Percentiles rank a stretch among this genome's conserved stretches.
Evolutionary conservation across 1,284 basidiomycete species (phyloP).

Genomic region (Ceratobasidium sp.): DNA sequence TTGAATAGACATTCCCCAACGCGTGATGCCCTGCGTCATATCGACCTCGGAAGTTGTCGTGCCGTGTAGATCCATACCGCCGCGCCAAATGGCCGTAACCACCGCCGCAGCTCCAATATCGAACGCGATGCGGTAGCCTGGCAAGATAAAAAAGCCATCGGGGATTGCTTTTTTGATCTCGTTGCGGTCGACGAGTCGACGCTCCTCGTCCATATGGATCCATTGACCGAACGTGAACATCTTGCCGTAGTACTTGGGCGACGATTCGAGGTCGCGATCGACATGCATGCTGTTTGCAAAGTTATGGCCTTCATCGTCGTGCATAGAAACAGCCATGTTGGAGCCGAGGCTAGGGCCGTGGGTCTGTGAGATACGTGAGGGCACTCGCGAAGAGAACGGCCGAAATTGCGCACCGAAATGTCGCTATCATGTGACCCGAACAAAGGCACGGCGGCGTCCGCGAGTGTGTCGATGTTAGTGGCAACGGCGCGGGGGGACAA

Average conservation of each 20-base stretch:
- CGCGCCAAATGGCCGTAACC: slow-evolving; percentile 16
- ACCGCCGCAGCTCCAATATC: slow-evolving; percentile 10
- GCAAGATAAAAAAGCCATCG: slow-evolving; percentile 18
- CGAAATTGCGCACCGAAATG: not conserved
- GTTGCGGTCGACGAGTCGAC: not conserved
- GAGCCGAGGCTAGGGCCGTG: slow-evolving; percentile 27
- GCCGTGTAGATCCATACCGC: slow-evolving; percentile 19
- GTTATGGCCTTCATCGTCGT: not conserved
- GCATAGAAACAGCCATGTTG: slow-evolving; percentile 17
- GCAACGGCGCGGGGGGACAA: slow-evolving; percentile 18
- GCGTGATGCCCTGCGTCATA: not conserved
- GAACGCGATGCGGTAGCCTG: slow-evolving; percentile 13
- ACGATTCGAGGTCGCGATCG: slow-evolving; percentile 13
- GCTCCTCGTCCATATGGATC: not conserved
- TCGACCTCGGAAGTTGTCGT: slow-evolving; percentile 12
- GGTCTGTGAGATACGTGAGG: not conserved
- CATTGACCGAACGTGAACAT: slow-evolving; percentile 28
- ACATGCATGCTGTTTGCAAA: slow-evolving; percentile 26
- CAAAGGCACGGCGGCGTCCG: slow-evolving; percentile 5
- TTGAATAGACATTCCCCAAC: slow-evolving; percentile 30
- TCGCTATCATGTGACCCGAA: slow-evolving; percentile 24
- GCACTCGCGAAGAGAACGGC: not conserved
- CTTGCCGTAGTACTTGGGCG: slow-evolving; percentile 8
- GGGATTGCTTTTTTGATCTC: slow-evolving; percentile 1
- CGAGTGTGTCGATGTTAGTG: not conserved